These are phyloP conservation scores for Fusarium sp. DNA, from an alignment of 2,329 filamentous ascomycete species.

Conservation along the genomic window DNA sequence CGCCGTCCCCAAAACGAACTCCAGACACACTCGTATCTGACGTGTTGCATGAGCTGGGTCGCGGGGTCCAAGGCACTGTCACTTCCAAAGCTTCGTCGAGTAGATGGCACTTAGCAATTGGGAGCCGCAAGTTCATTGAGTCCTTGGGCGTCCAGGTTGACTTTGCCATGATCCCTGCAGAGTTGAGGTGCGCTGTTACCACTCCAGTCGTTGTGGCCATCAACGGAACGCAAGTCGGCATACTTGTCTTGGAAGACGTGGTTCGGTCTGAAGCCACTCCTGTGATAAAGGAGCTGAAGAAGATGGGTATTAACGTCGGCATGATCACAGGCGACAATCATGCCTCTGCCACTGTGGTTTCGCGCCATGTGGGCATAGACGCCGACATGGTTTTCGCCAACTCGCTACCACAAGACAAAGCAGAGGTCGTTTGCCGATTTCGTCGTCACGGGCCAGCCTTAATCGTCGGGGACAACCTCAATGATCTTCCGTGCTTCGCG, in stretches of 20 bases:
- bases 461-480: neutral
- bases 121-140: neutral
- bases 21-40: neutral
- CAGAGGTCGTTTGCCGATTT: neutral
- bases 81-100: neutral
- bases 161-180: neutral
- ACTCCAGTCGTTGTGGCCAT: neutral
- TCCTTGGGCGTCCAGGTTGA: neutral
- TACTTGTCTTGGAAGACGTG: neutral
- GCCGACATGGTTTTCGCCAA: neutral
- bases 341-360: neutral
- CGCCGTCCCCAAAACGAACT: neutral
- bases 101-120: neutral
- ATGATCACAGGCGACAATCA: neutral
- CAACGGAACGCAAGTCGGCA: neutral
- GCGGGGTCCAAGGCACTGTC: neutral
- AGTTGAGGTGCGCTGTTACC: neutral
- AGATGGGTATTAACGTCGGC: neutral
- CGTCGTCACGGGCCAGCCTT: neutral
- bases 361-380: neutral
- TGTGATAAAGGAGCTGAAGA: neutral
- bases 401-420: neutral
- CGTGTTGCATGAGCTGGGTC: neutral
- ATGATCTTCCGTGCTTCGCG: neutral
- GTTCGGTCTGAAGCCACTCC: neutral